Percentiles rank a stretch among this genome's conserved stretches.
Evolutionary conservation across 1,139 yeast genomes (phyloP).

Genomic region (Blastobotrys raffinosifermentans): DNA sequence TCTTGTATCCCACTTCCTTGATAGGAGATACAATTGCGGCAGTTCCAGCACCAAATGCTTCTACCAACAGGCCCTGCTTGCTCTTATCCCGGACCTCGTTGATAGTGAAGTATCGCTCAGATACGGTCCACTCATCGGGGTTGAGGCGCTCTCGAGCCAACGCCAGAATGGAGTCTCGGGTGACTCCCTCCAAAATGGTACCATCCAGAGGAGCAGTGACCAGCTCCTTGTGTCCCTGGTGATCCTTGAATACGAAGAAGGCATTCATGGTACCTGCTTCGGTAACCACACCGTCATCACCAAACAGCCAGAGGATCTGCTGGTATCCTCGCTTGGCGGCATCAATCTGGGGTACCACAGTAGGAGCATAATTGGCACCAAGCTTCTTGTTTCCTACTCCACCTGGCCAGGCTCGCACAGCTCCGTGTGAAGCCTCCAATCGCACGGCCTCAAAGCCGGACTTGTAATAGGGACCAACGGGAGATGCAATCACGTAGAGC

Average conservation of each 20-base stretch:
- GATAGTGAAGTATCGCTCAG: constrained; percentile 79
- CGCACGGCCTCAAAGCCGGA: constrained; percentile 93
- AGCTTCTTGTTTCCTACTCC: constrained; percentile 94
- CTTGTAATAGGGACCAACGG: constrained; percentile 86
- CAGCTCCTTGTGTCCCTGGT: constrained; percentile 79
- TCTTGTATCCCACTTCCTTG: constrained; percentile 75
- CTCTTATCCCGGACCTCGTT: constrained; percentile 74
- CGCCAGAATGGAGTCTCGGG: constrained; percentile 80
- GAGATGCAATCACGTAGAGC: constrained; percentile 81
- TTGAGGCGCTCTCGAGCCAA: constrained; percentile 71
- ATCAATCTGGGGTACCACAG: constrained; percentile 78
- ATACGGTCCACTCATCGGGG: constrained; percentile 67
- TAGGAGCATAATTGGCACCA: constrained; percentile 97
- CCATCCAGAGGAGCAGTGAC: constrained; percentile 97
- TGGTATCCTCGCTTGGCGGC: constrained; percentile 89
- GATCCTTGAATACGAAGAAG: constrained; percentile 68
- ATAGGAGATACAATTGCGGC: constrained; percentile 97
- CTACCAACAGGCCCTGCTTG: constrained; percentile 72
- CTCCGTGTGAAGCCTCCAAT: constrained; percentile 89
- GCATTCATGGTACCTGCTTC: constrained; percentile 98
- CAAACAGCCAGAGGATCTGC: constrained; percentile 95
- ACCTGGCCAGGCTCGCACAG: constrained; percentile 99
- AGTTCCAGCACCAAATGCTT: constrained; percentile 98
- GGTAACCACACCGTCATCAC: constrained; percentile 81
- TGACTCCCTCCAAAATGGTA: constrained; percentile 93